phyloP scores from a whole-genome alignment of 331 rosid genomes.

The Malus hybrid region DNA sequence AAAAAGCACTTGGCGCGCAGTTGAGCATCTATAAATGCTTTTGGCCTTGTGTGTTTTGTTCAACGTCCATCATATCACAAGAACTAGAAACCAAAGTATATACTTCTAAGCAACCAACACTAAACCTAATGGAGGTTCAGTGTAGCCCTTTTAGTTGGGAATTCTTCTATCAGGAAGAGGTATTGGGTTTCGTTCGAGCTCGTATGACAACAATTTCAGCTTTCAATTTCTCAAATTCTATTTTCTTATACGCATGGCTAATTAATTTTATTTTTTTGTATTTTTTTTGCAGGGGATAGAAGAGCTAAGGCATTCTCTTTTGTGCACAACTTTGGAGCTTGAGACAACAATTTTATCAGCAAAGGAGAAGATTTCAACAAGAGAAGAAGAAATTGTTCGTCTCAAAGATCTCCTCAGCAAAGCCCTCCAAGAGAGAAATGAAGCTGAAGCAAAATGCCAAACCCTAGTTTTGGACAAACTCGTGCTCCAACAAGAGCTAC shows the following conservation, averaged over 20 bases:
- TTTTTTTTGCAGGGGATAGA: conserved; percentile 51
- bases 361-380: conserved; percentile 50
- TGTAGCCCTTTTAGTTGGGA: conserved; percentile 58
- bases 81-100: conserved; percentile 1
- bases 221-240: neutral
- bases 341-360: conserved; percentile 62
- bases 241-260: conserved; percentile 4
- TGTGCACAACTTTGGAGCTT: conserved; percentile 59
- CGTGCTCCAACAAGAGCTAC: conserved; percentile 29
- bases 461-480: conserved; percentile 49
- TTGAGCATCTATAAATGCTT: conserved; percentile 33
- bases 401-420: conserved; percentile 41
- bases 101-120: neutral
- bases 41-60: conserved; percentile 37
- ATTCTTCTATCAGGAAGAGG: conserved; percentile 60
- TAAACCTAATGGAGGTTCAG: conserved; percentile 54
- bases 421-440: conserved; percentile 67
- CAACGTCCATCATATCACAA: conserved; percentile 28
- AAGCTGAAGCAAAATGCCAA: conserved; percentile 47
- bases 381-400: conserved; percentile 53
- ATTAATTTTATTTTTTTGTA: neutral
- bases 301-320: conserved; percentile 49
- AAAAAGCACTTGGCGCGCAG: conserved; percentile 24
- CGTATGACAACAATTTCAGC: neutral
- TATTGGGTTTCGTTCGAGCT: neutral